These are phyloP conservation scores for Vaccinium corymbosum DNA, from an alignment of 148 eudicot genomes.

Conservation along the genomic window DNA sequence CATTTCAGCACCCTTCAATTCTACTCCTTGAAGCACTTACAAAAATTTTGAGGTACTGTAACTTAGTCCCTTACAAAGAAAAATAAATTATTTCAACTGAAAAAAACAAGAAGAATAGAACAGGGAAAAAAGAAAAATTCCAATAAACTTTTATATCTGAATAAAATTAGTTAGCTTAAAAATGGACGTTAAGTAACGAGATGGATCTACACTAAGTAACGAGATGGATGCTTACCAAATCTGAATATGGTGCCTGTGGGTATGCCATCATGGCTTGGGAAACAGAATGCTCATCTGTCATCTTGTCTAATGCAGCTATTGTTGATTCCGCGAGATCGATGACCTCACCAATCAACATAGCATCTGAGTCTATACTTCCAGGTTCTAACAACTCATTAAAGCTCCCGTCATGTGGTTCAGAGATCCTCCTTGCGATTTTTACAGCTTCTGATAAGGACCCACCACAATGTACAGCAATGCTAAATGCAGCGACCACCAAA, in stretches of 20 bases:
- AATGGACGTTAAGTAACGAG: background rate
- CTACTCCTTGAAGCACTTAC: background rate
- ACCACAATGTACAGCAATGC: constrained; percentile 78
- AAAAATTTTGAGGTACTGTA: background rate
- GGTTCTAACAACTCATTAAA: constrained; percentile 45
- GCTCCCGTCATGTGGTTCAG: constrained; percentile 38
- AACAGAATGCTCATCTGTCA: constrained; percentile 63
- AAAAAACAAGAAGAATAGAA: background rate
- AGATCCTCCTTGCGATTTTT: constrained; percentile 47
- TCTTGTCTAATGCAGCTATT: constrained; percentile 34
- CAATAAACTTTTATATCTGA: background rate
- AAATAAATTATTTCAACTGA: background rate
- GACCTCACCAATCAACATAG: constrained; percentile 43
- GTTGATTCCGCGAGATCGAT: constrained; percentile 47
- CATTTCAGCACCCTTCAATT: constrained; percentile 10
- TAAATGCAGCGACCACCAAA: constrained; percentile 66
- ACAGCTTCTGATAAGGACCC: constrained; percentile 73
- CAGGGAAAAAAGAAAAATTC: background rate
- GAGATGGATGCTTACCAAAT: constrained; percentile 45
- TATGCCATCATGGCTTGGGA: constrained; percentile 72
- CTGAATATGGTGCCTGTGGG: constrained; percentile 77
- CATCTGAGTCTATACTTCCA: constrained; percentile 26
- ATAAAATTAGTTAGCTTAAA: background rate
- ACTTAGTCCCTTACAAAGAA: background rate
- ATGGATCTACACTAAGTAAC: background rate